A percentile compares a stretch with the other conserved stretches of the same genome.
Evolutionary conservation across 495 filamentous ascomycete genomes (phyloP).

Genomic region (Hypoxylon perforatum): DNA sequence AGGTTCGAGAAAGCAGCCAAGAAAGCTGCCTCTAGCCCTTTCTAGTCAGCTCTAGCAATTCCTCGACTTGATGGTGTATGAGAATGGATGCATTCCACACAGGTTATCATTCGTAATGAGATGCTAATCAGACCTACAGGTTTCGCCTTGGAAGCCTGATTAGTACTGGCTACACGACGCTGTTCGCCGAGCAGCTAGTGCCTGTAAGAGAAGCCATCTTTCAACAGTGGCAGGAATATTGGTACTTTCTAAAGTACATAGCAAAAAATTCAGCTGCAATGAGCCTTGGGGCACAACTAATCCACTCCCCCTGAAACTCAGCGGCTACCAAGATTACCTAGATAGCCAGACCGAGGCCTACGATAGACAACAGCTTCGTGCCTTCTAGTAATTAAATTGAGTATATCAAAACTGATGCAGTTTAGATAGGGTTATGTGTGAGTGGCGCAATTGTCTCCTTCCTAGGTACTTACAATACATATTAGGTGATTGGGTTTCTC

Average conservation of each 20-base stretch:
- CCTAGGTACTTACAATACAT: too few species aligned
- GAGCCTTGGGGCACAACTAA: slow-evolving; percentile 69
- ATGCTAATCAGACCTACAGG: neutral
- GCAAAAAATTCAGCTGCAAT: slow-evolving; percentile 63
- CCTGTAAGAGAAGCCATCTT: slow-evolving; percentile 64
- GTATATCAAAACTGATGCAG: slow-evolving; percentile 73
- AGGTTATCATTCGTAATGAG: neutral
- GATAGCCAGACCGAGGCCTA: slow-evolving; percentile 54
- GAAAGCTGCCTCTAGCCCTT: neutral
- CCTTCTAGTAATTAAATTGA: slow-evolving; percentile 36
- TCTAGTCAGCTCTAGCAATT: slow-evolving; percentile 3
- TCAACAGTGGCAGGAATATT: slow-evolving; percentile 62
- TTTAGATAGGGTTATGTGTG: slow-evolving; percentile 69
- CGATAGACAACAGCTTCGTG: slow-evolving; percentile 51
- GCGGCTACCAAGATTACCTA: slow-evolving; percentile 63
- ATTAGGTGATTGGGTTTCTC: too few species aligned
- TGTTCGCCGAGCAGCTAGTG: slow-evolving; percentile 51
- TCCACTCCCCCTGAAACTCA: slow-evolving; percentile 62
- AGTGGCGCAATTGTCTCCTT: too few species aligned
- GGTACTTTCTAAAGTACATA: slow-evolving; percentile 64
- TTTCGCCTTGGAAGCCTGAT: slow-evolving; percentile 23
- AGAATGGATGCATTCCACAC: neutral
- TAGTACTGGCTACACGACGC: slow-evolving; percentile 35
- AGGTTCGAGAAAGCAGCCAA: slow-evolving; percentile 5
- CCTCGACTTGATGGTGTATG: slow-evolving; percentile 11